Base-by-base conservation (phyloP, 2,329 filamentous ascomycete species). In the Helicocarpus griseus region DNA sequence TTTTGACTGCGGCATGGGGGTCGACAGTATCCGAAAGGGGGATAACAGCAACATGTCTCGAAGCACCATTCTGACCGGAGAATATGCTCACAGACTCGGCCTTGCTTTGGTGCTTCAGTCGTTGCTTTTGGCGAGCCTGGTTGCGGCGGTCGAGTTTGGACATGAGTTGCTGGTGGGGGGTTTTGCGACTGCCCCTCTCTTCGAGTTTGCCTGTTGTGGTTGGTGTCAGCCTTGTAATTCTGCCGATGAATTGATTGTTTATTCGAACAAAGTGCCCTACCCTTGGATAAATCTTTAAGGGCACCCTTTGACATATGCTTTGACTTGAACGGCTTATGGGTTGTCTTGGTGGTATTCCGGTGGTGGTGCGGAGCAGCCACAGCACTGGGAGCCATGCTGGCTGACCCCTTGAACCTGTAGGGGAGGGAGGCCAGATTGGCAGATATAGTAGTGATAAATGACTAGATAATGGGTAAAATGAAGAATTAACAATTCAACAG, bases 101-200 rank as follows among this genome's bases (percentile, higher is more conserved):
- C 64, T 93, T 86, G 61, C 93, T 89, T 64, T 83, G 83, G 64
- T 89, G 83, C 71, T 97, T 96, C 60, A 83, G 77, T 56, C 86
- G 74, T 62, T 91, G 87, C 68, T 85, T 83, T 75, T 98, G 93
- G 70, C 91, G 91, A 60, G 89, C 87, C 74, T 95, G 89, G 70
- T 98, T 97, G 61, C 89, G 84, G 54, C 93, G 86, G 70, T 95
- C 89, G 68, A 98, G 80, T 72, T 97, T 98, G 53, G 89, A 95
- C 87, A 96, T 91, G 72, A 96, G 82, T 73, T 95, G 89, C 68
- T 98, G 93, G 68, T 95, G 89, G 51, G 88, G 88, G 14, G 91
- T 95, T 70, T 88, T 94, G 64, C 91, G 83, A 61, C 77, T 76
- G 55, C 85, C 84, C 61, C 78, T 81, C 65, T 95, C 87, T 61